These are phyloP conservation scores for Pleurotus citrinopileatus DNA, from an alignment of 768 basidiomycete species.

Conservation along the genomic window DNA sequence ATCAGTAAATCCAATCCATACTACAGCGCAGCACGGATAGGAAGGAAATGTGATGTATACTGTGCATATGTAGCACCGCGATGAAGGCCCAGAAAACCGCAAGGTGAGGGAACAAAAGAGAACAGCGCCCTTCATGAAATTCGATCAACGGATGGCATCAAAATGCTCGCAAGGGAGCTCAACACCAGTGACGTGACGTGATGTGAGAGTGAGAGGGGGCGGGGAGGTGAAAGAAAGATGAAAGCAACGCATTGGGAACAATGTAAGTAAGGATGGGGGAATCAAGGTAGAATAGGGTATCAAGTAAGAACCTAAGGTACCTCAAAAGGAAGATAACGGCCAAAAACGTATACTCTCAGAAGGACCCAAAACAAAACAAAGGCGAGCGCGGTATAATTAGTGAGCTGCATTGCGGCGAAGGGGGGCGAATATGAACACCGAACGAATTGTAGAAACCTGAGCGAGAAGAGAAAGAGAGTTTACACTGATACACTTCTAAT, in stretches of 20 bases:
- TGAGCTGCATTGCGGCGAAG: neutral
- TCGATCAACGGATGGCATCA: no score
- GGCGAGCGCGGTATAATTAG: neutral
- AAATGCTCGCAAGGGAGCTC: no score
- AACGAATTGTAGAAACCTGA: conserved; percentile 2
- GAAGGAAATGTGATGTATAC: neutral
- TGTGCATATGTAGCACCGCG: no score
- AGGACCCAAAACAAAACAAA: neutral
- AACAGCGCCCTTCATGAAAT: no score
- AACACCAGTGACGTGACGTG: no score
- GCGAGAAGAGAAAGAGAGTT: neutral
- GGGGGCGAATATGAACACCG: neutral
- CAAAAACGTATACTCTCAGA: no score
- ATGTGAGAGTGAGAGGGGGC: no score
- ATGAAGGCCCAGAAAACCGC: neutral
- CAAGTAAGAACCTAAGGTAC: neutral
- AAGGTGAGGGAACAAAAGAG: neutral
- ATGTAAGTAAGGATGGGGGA: neutral
- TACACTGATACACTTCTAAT: conserved; percentile 7
- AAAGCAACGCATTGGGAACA: neutral
- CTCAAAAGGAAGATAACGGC: no score
- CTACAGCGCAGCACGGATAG: neutral
- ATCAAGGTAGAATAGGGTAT: neutral
- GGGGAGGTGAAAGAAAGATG: neutral
- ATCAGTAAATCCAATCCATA: neutral